These are phyloP conservation scores for Lanmaoa pseudosensibilis DNA, from an alignment of 768 basidiomycete species.

Conservation along the genomic window DNA sequence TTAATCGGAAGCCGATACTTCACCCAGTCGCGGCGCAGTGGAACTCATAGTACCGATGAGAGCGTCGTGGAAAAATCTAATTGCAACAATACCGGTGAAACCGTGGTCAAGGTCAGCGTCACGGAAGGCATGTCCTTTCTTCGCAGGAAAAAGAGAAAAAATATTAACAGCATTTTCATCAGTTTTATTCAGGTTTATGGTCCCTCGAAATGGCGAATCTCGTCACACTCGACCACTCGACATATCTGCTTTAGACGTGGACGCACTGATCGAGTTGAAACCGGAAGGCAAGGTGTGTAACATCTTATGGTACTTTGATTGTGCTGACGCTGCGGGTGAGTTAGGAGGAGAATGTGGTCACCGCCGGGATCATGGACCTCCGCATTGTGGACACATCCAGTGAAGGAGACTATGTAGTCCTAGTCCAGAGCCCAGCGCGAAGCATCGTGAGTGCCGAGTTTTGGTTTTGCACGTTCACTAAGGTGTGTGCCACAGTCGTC, in stretches of 20 bases:
- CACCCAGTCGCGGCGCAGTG: slow-evolving; percentile 37
- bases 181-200: slow-evolving; percentile 45
- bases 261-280: slow-evolving; percentile 63
- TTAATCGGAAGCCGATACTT: slow-evolving; percentile 83
- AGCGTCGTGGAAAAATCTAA: slow-evolving; percentile 33
- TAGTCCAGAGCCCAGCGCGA: slow-evolving; percentile 57
- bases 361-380: slow-evolving; percentile 62
- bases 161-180: neutral
- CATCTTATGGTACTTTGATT: neutral
- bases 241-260: slow-evolving; percentile 59
- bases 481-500: slow-evolving; percentile 37
- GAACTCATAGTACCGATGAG: slow-evolving; percentile 45
- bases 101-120: slow-evolving; percentile 49
- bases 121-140: slow-evolving; percentile 39
- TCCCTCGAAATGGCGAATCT: slow-evolving; percentile 46
- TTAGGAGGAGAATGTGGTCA: slow-evolving; percentile 72
- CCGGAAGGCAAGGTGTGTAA: slow-evolving; percentile 65
- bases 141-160: neutral
- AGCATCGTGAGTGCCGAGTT: slow-evolving; percentile 49
- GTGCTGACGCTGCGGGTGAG: slow-evolving; percentile 6
- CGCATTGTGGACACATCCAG: slow-evolving; percentile 49
- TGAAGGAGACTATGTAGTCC: slow-evolving; percentile 37
- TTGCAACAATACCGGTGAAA: slow-evolving; percentile 37
- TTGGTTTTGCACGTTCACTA: neutral
- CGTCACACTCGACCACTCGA: slow-evolving; percentile 48